These are phyloP conservation scores for Pseudogymnoascus sp. DNA, from an alignment of 2,329 filamentous ascomycete species.

Conservation along the genomic window DNA sequence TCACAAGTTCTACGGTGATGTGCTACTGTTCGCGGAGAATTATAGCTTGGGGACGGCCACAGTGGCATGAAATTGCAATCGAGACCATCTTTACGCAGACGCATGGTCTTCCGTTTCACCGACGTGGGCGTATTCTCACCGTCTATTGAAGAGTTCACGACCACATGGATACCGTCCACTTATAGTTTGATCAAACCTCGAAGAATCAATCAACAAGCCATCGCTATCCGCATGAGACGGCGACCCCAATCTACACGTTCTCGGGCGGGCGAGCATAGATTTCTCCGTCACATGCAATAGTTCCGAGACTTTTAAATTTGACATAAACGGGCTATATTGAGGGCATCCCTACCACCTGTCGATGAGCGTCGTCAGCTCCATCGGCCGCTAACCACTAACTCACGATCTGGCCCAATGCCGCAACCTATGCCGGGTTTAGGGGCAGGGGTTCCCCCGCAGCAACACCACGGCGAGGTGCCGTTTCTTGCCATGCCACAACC, in stretches of 20 bases:
- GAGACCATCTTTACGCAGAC: neutral
- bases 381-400: neutral
- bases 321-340: slow-evolving; percentile 2
- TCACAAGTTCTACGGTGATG: neutral
- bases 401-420: slow-evolving; percentile 3
- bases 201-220: neutral
- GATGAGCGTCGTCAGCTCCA: slow-evolving; percentile 3
- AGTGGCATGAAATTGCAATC: neutral
- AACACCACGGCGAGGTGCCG: neutral
- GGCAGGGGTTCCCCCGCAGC: neutral
- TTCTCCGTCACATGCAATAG: neutral
- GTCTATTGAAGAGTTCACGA: neutral
- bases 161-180: neutral
- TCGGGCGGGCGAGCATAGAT: neutral
- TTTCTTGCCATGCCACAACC: neutral
- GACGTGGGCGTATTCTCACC: neutral
- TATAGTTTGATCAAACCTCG: neutral
- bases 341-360: neutral
- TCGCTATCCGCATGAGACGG: neutral
- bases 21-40: neutral
- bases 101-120: neutral
- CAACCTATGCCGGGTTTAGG: neutral
- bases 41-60: neutral
- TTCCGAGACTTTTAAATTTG: neutral
- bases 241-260: neutral